Evolutionary conservation across 371 early-diverging fungal species (phyloP), one percentile per base, ranked within the genome.

Genomic region (Rhizopus sp.): DNA sequence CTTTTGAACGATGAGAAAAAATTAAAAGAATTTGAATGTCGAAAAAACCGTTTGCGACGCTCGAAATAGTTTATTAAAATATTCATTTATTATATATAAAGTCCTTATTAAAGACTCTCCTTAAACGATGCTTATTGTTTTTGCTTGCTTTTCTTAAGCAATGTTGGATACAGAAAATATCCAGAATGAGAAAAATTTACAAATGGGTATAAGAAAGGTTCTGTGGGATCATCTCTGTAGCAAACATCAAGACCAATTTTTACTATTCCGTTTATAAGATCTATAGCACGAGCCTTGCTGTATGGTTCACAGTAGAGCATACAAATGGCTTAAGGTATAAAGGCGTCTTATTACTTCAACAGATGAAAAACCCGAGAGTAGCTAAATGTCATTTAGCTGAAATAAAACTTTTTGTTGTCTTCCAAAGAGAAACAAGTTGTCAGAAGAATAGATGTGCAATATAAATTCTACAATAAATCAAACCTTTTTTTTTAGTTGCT

Each of bases 301-400:
- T 53, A 59, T 31, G 48, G 53, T 47, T 59, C 53, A 47, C 59
- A 52, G 37, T 52, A 59, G 53, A 59, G n/a, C 51, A 59, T 53
- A 32, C 46, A 59, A 29, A 59, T 59, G 35, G 59, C 53, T 29
- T 23, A n/a, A n/a, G 23, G 23, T 23, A 23, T 23, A 23, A 23
- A 23, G 2, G 23, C 23, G 23, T 23, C 23, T 23, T 23, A 23
- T 23, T 2, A 23, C 23, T 23, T 23, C 23, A 23, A 23, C 23
- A 23, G 23, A 23, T 23, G 23, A 23, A 23, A 23, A 23, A 23
- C 0, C 23, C 2, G 23, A 23, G 23, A 23, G 23, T 23, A 23
- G 2, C 23, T 2, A 23, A 23, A 23, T 23, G 23, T 23, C 23
- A 23, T 23, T 23, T 23, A 23, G 23, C 23, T 23, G 23, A 23